These are phyloP conservation scores for Microbotryomycetes sp. DNA, from an alignment of 1,284 basidiomycete genomes.

Conservation along the genomic window DNA sequence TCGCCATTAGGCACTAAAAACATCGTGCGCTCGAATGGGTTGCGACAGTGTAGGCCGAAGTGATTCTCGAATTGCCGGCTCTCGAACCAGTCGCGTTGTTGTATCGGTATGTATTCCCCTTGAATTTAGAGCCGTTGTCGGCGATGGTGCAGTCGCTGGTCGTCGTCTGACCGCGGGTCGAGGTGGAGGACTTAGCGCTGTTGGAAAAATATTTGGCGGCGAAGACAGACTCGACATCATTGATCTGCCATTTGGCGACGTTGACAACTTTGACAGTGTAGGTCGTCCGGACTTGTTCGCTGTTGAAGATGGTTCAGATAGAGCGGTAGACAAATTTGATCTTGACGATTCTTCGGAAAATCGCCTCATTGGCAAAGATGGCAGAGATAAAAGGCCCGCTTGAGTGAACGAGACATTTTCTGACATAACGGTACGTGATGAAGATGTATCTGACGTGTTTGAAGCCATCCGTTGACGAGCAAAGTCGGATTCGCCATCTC, in stretches of 20 bases:
- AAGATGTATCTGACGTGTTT: neutral
- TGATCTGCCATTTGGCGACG: neutral
- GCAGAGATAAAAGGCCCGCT: neutral
- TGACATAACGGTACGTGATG: neutral
- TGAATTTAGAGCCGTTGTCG: no score
- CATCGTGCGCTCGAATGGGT: no score
- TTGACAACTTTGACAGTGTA: neutral
- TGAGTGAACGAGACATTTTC: neutral
- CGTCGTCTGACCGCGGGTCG: neutral
- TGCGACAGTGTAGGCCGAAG: neutral
- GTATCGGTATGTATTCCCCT: no score
- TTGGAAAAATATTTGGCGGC: neutral
- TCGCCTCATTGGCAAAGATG: neutral
- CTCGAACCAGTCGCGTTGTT: neutral
- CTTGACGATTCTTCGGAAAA: neutral
- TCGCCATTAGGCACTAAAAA: no score
- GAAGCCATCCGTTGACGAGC: no score
- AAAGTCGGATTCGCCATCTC: no score
- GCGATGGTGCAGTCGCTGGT: neutral
- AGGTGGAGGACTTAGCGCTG: conserved; percentile 5
- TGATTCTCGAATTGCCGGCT: neutral
- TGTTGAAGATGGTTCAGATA: no score
- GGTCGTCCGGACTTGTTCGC: neutral
- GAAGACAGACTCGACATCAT: neutral
- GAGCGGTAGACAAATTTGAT: neutral